These are phyloP conservation scores for Cochlearia excelsa DNA, from an alignment of 345 rosid species.

Conservation along the genomic window DNA sequence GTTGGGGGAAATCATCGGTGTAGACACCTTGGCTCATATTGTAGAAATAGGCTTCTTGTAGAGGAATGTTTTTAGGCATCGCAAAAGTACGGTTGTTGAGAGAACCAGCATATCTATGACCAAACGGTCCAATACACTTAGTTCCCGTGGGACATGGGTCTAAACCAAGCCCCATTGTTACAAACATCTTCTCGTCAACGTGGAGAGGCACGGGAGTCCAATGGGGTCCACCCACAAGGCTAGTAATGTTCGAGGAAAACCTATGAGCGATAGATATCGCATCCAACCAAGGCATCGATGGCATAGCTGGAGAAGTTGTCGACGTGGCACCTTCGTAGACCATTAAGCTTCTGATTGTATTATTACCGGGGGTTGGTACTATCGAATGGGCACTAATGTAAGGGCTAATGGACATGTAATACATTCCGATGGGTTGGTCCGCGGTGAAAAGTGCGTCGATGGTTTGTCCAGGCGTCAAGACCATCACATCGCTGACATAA, in stretches of 20 bases:
- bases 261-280: conserved; percentile 57
- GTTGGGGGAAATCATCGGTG: conserved; percentile 56
- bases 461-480: conserved; percentile 67
- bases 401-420: conserved; percentile 64
- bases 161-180: conserved; percentile 52
- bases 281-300: conserved; percentile 46
- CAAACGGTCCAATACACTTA: conserved; percentile 40
- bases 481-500: conserved; percentile 51
- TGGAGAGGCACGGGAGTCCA: conserved; percentile 67
- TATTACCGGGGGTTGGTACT: conserved; percentile 24
- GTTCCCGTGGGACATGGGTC: conserved; percentile 40
- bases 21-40: conserved; percentile 46
- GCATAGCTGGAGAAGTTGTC: conserved; percentile 34
- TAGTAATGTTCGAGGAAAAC: conserved; percentile 52
- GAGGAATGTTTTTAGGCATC: conserved; percentile 39
- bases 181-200: conserved; percentile 63
- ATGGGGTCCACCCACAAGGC: conserved; percentile 44
- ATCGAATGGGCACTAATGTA: conserved; percentile 39
- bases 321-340: conserved; percentile 40
- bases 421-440: conserved; percentile 49
- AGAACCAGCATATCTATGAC: conserved; percentile 46
- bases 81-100: conserved; percentile 66
- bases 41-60: conserved; percentile 55
- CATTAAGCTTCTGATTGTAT: conserved; percentile 46
- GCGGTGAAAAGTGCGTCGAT: conserved; percentile 55